Base-by-base conservation (phyloP, 2,329 filamentous ascomycete species). In the Colletotrichum graminicola region DNA sequence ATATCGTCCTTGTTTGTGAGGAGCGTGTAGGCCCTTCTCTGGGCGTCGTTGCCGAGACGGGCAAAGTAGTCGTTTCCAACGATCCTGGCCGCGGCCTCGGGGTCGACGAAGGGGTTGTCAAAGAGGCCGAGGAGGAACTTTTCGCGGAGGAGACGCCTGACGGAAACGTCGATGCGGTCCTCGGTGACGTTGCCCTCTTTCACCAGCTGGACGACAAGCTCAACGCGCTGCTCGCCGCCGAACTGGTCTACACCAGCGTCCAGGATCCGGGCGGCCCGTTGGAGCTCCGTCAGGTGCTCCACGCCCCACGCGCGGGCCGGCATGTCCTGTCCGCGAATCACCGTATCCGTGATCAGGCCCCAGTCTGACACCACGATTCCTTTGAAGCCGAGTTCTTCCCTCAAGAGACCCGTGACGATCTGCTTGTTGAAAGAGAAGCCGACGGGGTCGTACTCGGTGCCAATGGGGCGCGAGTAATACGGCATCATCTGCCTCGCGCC, bases 341-440 rank as follows among this genome's bases (percentile, higher is more conserved):
- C 70, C 0, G 75, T 75, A 56, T 86, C 84, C 0, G 86, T 88
- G 29, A 88, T 80, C 4, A 88, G 79, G 1, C 85, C 85, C 86
- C 86, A 88, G 71, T 88, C 86, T 0, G 83, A 86, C 2, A 83
- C 79, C 0, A 88, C 81, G n/a, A 88, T 85, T 2, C 86, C 86
- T 0, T 86, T 74, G 66, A 86, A 88, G 2, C 85, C 85, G 0
- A 88, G 78, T 57, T 87, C 79, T 1, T 81, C 73, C 1, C 82
- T 82, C 1, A 88, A 77, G 0, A 88, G 81, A 41, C 82, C 84
- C 0, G 86, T 88, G 57, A 88, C 80, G 43, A 88, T 82, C 2
- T 77, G 80, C 71, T 84, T 86, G 78, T 88, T 87, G 77, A 88
- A 87, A 0, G 82, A 81, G 74, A 87, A 86, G 0, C 82, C 86